phyloP scores from a whole-genome alignment of 2,329 filamentous ascomycete species.

The Escovopsis sp. region DNA sequence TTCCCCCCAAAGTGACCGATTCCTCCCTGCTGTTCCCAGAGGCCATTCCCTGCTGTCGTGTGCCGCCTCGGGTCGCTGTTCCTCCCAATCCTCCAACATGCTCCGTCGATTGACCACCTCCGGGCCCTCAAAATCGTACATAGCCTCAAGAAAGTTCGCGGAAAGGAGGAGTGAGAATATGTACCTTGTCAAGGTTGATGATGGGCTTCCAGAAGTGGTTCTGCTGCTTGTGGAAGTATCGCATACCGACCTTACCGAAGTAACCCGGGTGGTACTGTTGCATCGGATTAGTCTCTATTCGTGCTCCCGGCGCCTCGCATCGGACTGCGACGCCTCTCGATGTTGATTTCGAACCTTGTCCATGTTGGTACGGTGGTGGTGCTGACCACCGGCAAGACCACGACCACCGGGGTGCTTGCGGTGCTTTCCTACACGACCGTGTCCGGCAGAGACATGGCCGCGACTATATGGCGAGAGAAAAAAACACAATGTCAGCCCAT shows the following conservation, averaged over 20 bases:
- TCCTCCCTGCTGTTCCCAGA: neutral
- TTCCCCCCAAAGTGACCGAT: too few species aligned
- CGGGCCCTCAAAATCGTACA: neutral
- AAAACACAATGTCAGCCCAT: conserved; percentile 6
- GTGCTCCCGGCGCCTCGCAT: conserved; percentile 2
- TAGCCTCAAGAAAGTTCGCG: conserved; percentile 4
- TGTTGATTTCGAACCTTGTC: conserved; percentile 57
- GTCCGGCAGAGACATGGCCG: conserved; percentile 95
- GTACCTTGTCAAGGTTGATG: conserved; percentile 97
- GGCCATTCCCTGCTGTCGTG: neutral
- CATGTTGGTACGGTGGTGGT: conserved; percentile 54
- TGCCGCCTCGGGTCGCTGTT: neutral
- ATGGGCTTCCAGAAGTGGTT: conserved; percentile 98
- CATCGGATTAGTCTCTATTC: conserved; percentile 14
- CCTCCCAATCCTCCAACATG: neutral
- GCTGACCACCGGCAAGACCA: conserved; percentile 95
- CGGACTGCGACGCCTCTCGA: conserved; percentile 3
- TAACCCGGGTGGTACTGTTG: conserved; percentile 89
- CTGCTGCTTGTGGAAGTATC: conserved; percentile 90
- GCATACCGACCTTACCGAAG: conserved; percentile 95
- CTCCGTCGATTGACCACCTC: neutral
- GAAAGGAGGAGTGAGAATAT: conserved; percentile 8
- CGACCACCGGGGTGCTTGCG: conserved; percentile 76
- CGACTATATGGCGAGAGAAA: conserved; percentile 41
- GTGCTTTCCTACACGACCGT: conserved; percentile 98